Evolutionary conservation across 768 basidiomycete genomes (phyloP).

Genomic region (Hericium coralloides): DNA sequence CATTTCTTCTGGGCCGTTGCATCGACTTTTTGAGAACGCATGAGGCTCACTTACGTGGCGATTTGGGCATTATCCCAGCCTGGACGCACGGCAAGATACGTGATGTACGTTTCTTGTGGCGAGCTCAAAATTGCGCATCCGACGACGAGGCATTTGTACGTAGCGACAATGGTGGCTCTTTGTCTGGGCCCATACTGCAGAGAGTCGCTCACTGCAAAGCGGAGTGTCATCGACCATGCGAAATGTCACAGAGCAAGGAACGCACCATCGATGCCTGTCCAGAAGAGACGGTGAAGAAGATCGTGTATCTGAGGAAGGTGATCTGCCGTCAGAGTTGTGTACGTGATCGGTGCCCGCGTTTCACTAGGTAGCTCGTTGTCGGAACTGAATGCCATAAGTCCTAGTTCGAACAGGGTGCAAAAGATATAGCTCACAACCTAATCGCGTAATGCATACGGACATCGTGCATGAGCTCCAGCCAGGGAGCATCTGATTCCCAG

Average conservation of each 20-base stretch:
- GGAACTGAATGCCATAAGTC: constrained; percentile 33
- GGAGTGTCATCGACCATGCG: neutral
- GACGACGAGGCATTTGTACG: constrained; percentile 61
- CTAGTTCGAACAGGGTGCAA: neutral
- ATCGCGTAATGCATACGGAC: constrained; percentile 55
- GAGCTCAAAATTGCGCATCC: constrained; percentile 72
- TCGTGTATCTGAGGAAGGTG: constrained; percentile 70
- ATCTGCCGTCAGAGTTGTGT: constrained; percentile 44
- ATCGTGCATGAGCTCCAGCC: constrained; percentile 71
- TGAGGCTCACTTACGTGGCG: constrained; percentile 44
- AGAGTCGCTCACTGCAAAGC: constrained; percentile 51
- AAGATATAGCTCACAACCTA: constrained; percentile 40
- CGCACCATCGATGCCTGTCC: constrained; percentile 70
- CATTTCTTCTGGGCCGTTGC: neutral
- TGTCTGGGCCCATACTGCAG: constrained; percentile 60
- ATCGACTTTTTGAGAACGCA: no score
- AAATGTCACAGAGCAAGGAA: constrained; percentile 1
- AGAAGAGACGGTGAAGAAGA: constrained; percentile 57
- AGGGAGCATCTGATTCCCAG: constrained; percentile 64
- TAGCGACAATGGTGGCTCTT: constrained; percentile 69
- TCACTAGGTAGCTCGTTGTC: constrained; percentile 38
- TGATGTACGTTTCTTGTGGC: constrained; percentile 75
- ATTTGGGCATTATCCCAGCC: constrained; percentile 80
- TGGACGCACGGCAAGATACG: constrained; percentile 67
- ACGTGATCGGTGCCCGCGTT: constrained; percentile 46